Evolutionary conservation across 768 basidiomycete species (phyloP), one percentile per base, ranked within the genome.

Genomic region (Pholiota conissans): DNA sequence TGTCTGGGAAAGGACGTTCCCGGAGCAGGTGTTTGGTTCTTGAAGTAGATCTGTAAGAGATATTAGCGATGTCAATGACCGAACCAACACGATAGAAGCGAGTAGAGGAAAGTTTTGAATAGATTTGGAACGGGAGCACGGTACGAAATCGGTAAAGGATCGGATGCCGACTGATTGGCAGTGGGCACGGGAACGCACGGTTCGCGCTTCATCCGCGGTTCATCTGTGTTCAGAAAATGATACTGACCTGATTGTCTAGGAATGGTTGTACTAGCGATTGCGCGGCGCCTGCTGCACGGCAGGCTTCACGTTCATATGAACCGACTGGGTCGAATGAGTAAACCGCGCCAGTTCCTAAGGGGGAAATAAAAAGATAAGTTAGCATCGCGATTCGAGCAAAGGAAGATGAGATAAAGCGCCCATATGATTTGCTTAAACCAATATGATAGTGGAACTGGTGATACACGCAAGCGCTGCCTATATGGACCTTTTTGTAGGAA

Each of bases 281-380:
- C n/a, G 95, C 96, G 14, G 95, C 90, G 49, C 97, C 97, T 48
- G 95, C 95, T 35, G 95, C 95, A 61, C 97, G 89, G 76, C 95
- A 98, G 29, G 91, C 85, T 76, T 97, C 95, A 59, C 97, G 90
- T 75, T 98, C 95, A 73, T 99, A 99, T 48, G 92, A 95, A 26
- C 97, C 97, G 29, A 98, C 94, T 35, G 97, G 97, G 74, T 99
- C 97, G 73, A 97, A 99, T n/a, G 96, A 98, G 80, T 99, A 99
- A 28, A 99, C 95, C 9, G 96, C 93, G 52, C 97, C 97, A 34
- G 92, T 85, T 10, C 95, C 94, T 96, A 69, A 53, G 56, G 65
- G 66, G 63, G 53, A 55, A 53, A 64, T 20, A 58, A 59, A 59
- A 51, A 59, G 48, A 47, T 42, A 52, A 58, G 52, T 65, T 45